Base-by-base conservation (phyloP, 768 basidiomycete genomes). In the Mycena floridula region DNA sequence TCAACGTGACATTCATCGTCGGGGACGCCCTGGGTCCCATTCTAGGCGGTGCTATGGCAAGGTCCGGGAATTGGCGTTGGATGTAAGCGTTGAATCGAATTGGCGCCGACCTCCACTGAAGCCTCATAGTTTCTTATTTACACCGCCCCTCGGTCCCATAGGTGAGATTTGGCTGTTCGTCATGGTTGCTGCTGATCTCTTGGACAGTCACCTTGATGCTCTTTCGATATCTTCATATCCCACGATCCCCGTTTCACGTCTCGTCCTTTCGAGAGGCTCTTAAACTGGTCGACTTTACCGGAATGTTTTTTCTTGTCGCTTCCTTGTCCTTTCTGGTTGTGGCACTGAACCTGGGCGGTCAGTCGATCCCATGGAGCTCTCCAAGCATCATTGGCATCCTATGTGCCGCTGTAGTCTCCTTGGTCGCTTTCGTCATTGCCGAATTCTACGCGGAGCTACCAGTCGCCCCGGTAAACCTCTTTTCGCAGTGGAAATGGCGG, bases 61-160 rank as follows among this genome's bases (percentile, higher is more conserved):
- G 53, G 40, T 54, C 57, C 9, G 59, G 56, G 15, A 54, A 61
- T 25, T 61, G 59, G 59, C 49, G 58, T 40, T 61, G 59, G 59
- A 57, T 55, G 57, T 59, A 39, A 16, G 54, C 35, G 16, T 8
- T 45, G 13, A 7, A 37, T 36, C 16, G 7, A 5, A 22, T n/a
- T 2, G 15, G n/a, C 12, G 37, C 23, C n/a, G 28, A 15, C 20
- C 30, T 20, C 36, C n/a, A 36, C 11, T n/a, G 40, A 16, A 23
- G 13, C 20, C 5, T 32, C 13, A 21, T 37, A 60, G 57, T 38
- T 59, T 59, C 41, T 44, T 61, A 12, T 50, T 59, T 37, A 55
- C 50, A 23, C 54, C 52, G 13, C 59, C 54, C 12, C 53, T 56
- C 32, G 53, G 58, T 6, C 60, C 56, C 21, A 44, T 61, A 37